phyloP scores from a whole-genome alignment of 345 rosid species.

The Leavenworthia alabamica region DNA sequence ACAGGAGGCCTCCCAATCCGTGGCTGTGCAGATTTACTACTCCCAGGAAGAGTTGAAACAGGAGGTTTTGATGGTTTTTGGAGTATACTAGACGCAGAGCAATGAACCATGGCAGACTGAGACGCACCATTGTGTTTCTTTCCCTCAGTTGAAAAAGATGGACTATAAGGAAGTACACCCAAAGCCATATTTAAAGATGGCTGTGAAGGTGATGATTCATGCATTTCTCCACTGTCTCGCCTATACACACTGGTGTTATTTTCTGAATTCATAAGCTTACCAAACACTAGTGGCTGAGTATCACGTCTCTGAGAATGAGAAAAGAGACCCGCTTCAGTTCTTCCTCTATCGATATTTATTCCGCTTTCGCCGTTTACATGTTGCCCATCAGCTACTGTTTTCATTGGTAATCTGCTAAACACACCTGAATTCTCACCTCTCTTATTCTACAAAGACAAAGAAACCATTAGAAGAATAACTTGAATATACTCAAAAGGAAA shows the following conservation, averaged over 20 bases:
- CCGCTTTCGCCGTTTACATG: constrained; percentile 35
- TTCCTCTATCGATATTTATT: constrained; percentile 37
- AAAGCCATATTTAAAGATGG: constrained; percentile 58
- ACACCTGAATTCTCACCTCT: constrained; percentile 42
- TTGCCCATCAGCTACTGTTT: constrained; percentile 29
- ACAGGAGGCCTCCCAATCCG: constrained; percentile 76
- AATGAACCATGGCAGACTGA: constrained; percentile 41
- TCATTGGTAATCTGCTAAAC: constrained; percentile 33
- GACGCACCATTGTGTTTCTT: constrained; percentile 40
- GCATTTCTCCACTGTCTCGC: constrained; percentile 45
- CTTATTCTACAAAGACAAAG: constrained; percentile 33
- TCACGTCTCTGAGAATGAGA: constrained; percentile 40
- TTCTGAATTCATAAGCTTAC: constrained; percentile 31
- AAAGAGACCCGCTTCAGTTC: constrained; percentile 41
- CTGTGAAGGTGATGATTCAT: constrained; percentile 48
- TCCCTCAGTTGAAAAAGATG: constrained; percentile 43
- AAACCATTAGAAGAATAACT: constrained; percentile 2
- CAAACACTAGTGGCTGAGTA: constrained; percentile 25
- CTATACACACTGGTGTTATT: too few species aligned
- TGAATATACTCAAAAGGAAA: not conserved
- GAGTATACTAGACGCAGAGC: constrained; percentile 44
- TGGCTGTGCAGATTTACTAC: constrained; percentile 43
- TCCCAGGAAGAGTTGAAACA: constrained; percentile 32
- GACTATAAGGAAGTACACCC: constrained; percentile 38
- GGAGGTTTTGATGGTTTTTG: constrained; percentile 51